Evolutionary conservation across 2,329 filamentous ascomycete species (phyloP), one percentile per base, ranked within the genome.

Genomic region (Talaromyces islandicus): DNA sequence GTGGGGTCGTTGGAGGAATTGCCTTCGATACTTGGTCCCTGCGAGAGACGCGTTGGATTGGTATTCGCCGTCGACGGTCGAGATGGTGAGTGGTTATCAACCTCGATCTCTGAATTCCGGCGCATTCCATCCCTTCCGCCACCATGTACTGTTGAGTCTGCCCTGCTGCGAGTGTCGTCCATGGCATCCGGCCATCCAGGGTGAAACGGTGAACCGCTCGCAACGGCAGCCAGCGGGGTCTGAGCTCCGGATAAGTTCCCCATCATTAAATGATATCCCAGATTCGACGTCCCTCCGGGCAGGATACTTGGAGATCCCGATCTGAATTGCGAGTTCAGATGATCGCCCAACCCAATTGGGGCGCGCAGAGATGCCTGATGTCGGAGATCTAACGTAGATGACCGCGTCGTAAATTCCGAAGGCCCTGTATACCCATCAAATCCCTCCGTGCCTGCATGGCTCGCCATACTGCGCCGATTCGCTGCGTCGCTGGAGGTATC

Each of bases 191-290:
- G 66, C 74, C 73, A 76, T 29, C 70, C 69, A 56, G 68, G 70
- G 19, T 76, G 67, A 57, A 78, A 78, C 4, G 73, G 70, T 2
- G 69, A 72, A 10, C 77, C 77, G 7, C 77, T 74, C 12, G 77
- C 76, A 24, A 80, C 77, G 19, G 77, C 77, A 24, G 77, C 76
- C 12, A 81, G 71, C 6, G 79, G 79, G 4, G 79, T 81, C 56
- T 80, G 76, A 14, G 78, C 73, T 12, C 79, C 79, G 0, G 79
- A 80, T 9, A 81, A 68, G 17, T 77, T 79, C n/a, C 76, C 74
- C 7, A 79, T 68, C 7, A 77, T 77, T 64, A 80, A 77, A 62
- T 80, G 74, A 64, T 81, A 81, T 46, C 74, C 75, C 27, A 80
- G 65, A 57, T 78, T 80, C n/a, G 79, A 80, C 4, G 78, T 81